Conservation (phyloP, 2,329 filamentous ascomycete species). For the Fusarium stilboides region DNA sequence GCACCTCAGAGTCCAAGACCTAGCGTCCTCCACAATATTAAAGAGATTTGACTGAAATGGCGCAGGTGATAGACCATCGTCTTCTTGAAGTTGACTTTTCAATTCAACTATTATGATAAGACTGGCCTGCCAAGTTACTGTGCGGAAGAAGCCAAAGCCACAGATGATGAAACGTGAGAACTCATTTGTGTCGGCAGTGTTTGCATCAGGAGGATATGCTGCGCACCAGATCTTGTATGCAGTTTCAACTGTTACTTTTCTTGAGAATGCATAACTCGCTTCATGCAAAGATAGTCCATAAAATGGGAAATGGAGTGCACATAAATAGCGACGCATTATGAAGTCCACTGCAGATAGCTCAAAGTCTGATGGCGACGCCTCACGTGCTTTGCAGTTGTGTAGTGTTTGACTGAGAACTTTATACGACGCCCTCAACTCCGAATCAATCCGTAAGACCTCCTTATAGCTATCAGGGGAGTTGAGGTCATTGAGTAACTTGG, state of each 20-base stretch:
- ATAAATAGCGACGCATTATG: constrained; percentile 68
- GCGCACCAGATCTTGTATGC: constrained; percentile 63
- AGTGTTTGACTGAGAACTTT: constrained; percentile 57
- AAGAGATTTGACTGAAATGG: constrained; percentile 60
- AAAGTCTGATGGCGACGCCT: constrained; percentile 54
- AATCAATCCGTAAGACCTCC: constrained; percentile 61
- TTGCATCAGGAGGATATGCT: constrained; percentile 49
- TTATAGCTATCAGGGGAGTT: constrained; percentile 57
- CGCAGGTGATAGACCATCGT: constrained; percentile 55
- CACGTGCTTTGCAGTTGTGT: constrained; percentile 42
- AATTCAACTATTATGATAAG: constrained; percentile 61
- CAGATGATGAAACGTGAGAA: constrained; percentile 58
- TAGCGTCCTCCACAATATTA: constrained; percentile 58
- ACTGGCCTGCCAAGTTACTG: constrained; percentile 53
- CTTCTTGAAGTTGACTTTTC: constrained; percentile 57
- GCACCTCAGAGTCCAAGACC: constrained; percentile 56
- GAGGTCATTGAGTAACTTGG: constrained; percentile 62
- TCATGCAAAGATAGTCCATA: constrained; percentile 59
- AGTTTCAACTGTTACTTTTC: constrained; percentile 64
- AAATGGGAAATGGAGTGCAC: constrained; percentile 70
- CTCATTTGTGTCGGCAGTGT: constrained; percentile 44
- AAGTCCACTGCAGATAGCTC: constrained; percentile 65
- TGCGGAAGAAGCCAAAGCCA: constrained; percentile 60
- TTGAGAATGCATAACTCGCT: constrained; percentile 65
- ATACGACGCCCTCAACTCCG: constrained; percentile 60